phyloP scores from a whole-genome alignment of 495 filamentous ascomycete genomes.

The Penicillium pulvis region DNA sequence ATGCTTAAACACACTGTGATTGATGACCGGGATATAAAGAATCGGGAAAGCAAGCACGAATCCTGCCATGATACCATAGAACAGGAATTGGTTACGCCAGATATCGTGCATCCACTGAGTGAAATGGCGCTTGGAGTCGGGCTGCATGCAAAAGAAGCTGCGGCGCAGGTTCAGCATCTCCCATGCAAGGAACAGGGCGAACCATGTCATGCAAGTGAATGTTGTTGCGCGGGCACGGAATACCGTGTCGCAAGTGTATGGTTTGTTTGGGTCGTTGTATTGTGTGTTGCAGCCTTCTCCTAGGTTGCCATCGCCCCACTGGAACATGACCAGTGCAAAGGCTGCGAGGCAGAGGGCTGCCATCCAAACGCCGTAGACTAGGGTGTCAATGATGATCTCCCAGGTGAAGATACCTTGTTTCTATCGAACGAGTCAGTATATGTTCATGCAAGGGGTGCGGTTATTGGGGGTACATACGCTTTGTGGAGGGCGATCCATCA shows the following conservation, averaged over 20 bases:
- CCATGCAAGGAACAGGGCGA: slow-evolving; percentile 73
- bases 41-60: slow-evolving; percentile 73
- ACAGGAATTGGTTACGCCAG: slow-evolving; percentile 73
- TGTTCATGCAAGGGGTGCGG: slow-evolving; percentile 11
- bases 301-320: slow-evolving; percentile 66
- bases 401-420: slow-evolving; percentile 69
- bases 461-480: slow-evolving; percentile 38
- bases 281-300: slow-evolving; percentile 63
- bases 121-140: slow-evolving; percentile 51
- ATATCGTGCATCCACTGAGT: slow-evolving; percentile 63
- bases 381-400: slow-evolving; percentile 68
- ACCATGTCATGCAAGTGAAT: slow-evolving; percentile 74
- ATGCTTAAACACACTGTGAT: slow-evolving; percentile 69
- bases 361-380: slow-evolving; percentile 72
- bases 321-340: slow-evolving; percentile 67
- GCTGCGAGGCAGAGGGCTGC: slow-evolving; percentile 64
- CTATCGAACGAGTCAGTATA: slow-evolving; percentile 39
- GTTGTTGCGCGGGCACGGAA: slow-evolving; percentile 73
- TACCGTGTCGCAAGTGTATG: slow-evolving; percentile 60
- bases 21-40: slow-evolving; percentile 72
- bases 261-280: slow-evolving; percentile 37
- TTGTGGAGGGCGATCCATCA: slow-evolving; percentile 68
- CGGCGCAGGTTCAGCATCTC: slow-evolving; percentile 70
- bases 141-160: slow-evolving; percentile 69
- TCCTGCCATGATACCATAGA: slow-evolving; percentile 66